phyloP scores from a whole-genome alignment of 2,329 filamentous ascomycete species.

The Xylariaceae sp. region DNA sequence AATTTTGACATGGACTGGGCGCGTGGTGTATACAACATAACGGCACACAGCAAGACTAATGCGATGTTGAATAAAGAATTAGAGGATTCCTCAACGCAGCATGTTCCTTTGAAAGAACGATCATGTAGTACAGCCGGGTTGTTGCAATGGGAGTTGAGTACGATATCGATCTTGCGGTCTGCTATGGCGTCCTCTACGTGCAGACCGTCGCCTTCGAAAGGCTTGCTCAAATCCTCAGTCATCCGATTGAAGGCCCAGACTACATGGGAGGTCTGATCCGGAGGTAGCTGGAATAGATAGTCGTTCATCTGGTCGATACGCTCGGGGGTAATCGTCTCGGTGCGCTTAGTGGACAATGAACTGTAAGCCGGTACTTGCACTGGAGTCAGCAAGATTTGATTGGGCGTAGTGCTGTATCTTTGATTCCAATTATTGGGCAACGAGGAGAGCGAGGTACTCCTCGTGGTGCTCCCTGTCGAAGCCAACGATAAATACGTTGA shows the following conservation, averaged over 20 bases:
- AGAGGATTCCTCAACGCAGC: conserved; percentile 43
- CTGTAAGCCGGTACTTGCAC: conserved; percentile 41
- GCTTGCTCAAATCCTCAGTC: conserved; percentile 33
- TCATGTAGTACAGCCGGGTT: conserved; percentile 34
- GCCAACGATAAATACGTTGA: conserved; percentile 33
- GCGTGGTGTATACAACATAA: conserved; percentile 22
- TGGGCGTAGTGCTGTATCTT: conserved; percentile 13
- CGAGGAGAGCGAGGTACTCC: conserved; percentile 19
- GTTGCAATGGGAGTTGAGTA: conserved; percentile 53
- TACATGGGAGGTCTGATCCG: conserved; percentile 38
- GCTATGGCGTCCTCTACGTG: conserved; percentile 43
- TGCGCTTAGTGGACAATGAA: conserved; percentile 37
- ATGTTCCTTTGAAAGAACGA: conserved; percentile 45
- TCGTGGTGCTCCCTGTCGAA: conserved; percentile 14
- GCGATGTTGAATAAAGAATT: conserved; percentile 34
- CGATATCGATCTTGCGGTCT: conserved; percentile 44
- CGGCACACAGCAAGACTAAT: conserved; percentile 29
- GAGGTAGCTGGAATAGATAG: conserved; percentile 40
- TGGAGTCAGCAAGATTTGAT: conserved; percentile 39
- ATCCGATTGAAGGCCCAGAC: conserved; percentile 48
- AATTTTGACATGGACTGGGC: conserved; percentile 23
- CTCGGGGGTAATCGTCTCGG: conserved; percentile 40
- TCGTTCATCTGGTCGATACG: conserved; percentile 49
- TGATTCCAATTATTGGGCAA: conserved; percentile 7
- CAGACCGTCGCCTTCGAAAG: conserved; percentile 43